Evolutionary conservation across 345 rosid species (phyloP).

Genomic region (Eutrema heterophyllum): DNA sequence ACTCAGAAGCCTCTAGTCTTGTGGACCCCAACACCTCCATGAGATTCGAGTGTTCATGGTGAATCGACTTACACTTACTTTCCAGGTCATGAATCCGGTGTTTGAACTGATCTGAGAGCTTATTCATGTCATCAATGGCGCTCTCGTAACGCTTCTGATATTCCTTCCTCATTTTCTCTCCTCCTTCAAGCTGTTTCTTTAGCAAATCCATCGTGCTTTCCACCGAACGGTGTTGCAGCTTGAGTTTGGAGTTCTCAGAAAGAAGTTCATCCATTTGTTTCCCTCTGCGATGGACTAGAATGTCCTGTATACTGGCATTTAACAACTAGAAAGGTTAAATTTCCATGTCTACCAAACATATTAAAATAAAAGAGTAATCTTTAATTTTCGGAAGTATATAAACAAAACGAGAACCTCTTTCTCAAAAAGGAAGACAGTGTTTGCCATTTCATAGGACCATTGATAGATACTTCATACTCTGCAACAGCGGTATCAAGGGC

Average conservation of each 20-base stretch:
- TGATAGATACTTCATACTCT: slow-evolving; percentile 40
- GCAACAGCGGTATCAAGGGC: slow-evolving; percentile 40
- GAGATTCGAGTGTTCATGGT: slow-evolving; percentile 38
- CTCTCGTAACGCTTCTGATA: slow-evolving; percentile 36
- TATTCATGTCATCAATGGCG: slow-evolving; percentile 41
- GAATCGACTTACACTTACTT: slow-evolving; percentile 29
- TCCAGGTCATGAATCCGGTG: slow-evolving; percentile 37
- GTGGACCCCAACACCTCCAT: slow-evolving; percentile 37
- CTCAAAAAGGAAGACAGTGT: slow-evolving; percentile 36
- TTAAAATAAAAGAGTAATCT: neutral
- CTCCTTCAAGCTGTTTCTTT: slow-evolving; percentile 43
- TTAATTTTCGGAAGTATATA: neutral
- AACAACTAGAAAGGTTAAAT: neutral
- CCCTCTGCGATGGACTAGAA: slow-evolving; percentile 33
- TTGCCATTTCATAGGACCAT: slow-evolving; percentile 51
- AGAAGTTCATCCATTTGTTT: slow-evolving; percentile 38
- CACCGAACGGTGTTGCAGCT: slow-evolving; percentile 28
- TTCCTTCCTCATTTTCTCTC: slow-evolving; percentile 38
- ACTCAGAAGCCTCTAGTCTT: slow-evolving; percentile 41
- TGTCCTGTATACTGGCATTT: slow-evolving; percentile 37
- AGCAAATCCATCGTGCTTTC: slow-evolving; percentile 37
- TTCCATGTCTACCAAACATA: slow-evolving; percentile 2
- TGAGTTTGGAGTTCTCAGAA: slow-evolving; percentile 42
- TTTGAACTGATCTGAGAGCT: slow-evolving; percentile 40
- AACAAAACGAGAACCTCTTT: slow-evolving; percentile 31